These are phyloP conservation scores for Penicillium vulpinum DNA, from an alignment of 2,329 filamentous ascomycete species.

Conservation along the genomic window DNA sequence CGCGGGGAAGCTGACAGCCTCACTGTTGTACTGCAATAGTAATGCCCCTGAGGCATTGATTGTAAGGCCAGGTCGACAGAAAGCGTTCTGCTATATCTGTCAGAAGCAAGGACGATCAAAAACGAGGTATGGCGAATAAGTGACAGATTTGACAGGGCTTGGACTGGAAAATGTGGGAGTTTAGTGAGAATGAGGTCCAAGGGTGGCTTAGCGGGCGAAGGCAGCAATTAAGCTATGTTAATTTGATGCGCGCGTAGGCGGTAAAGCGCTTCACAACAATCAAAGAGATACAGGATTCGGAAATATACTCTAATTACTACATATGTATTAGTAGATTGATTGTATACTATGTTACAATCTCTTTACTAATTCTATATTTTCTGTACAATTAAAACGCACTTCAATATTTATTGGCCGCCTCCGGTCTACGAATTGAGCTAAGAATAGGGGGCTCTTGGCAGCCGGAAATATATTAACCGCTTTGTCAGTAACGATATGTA, in stretches of 20 bases:
- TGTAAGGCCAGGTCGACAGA: slow-evolving; percentile 11
- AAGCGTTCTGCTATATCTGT: slow-evolving; percentile 9
- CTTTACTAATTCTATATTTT: neutral
- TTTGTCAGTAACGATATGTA: too few relatives aligned
- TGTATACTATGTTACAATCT: neutral
- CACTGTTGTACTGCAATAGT: slow-evolving; percentile 25
- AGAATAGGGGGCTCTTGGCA: slow-evolving; percentile 18
- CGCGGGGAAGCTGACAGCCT: slow-evolving; percentile 39
- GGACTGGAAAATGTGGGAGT: slow-evolving; percentile 3
- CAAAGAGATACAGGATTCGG: neutral
- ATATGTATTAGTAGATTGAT: neutral
- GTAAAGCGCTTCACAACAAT: slow-evolving; percentile 15
- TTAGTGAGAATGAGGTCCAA: slow-evolving; percentile 10
- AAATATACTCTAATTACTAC: neutral
- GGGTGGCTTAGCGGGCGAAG: slow-evolving; percentile 28
- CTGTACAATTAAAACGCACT: neutral
- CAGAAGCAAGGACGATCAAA: neutral
- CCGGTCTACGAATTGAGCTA: slow-evolving; percentile 7
- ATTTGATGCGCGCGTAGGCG: slow-evolving; percentile 23
- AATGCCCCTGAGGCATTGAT: slow-evolving; percentile 44
- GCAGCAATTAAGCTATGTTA: slow-evolving; percentile 23
- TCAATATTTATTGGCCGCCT: neutral
- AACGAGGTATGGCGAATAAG: slow-evolving; percentile 6
- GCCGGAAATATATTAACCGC: slow-evolving; percentile 14
- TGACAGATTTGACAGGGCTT: neutral